A percentile compares a stretch with the other conserved stretches of the same genome.
phyloP scores from a whole-genome alignment of 257 asterid genomes.

The Lycium ferocissimum region DNA sequence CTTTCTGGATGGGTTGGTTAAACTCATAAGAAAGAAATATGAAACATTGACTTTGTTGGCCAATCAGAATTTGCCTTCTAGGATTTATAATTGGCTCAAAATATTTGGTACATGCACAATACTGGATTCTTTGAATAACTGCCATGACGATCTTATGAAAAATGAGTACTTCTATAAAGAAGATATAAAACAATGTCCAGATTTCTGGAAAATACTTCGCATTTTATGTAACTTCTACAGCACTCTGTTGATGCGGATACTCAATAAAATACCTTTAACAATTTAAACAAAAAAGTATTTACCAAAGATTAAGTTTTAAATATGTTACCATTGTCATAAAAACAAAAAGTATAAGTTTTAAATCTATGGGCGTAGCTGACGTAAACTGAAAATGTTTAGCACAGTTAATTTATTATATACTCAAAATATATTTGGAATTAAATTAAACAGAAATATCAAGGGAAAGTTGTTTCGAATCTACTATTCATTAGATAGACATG shows the following conservation, averaged over 20 bases:
- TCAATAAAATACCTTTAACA: background rate
- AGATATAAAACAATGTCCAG: background rate
- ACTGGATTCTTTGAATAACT: background rate
- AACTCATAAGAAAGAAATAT: background rate
- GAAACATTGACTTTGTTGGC: background rate
- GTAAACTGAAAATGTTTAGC: slow-evolving; percentile 3
- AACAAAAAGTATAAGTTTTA: background rate
- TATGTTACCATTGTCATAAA: too few relatives aligned
- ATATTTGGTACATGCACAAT: background rate
- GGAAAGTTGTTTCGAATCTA: slow-evolving; percentile 9
- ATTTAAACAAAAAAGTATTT: background rate
- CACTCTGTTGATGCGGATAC: background rate
- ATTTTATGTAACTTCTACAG: background rate
- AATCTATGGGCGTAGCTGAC: background rate
- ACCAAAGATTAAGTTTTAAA: background rate
- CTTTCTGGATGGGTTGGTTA: slow-evolving; percentile 14
- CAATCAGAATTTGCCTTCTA: background rate
- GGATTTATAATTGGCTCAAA: background rate
- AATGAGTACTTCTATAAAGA: background rate
- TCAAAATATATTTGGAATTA: slow-evolving; percentile 3
- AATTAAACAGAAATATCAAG: background rate
- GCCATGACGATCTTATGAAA: slow-evolving; percentile 12
- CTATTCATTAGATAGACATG: background rate
- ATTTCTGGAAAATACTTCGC: background rate
- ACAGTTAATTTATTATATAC: background rate